phyloP scores from a whole-genome alignment of 2,329 filamentous ascomycete species.

The Curvularia verruculosa region DNA sequence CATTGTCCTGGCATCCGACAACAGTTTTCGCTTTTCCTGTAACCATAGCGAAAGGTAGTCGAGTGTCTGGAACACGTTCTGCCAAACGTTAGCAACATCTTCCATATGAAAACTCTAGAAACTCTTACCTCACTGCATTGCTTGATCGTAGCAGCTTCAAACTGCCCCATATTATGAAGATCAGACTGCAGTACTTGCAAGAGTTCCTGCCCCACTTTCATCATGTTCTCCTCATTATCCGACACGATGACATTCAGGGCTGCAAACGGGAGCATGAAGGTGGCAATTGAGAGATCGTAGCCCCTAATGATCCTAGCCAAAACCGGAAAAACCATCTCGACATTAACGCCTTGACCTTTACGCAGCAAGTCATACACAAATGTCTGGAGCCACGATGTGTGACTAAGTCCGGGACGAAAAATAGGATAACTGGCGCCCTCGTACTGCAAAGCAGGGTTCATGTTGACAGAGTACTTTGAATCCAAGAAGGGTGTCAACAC shows the following conservation, averaged over 20 bases:
- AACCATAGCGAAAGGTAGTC: slow-evolving; percentile 93
- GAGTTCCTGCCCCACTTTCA: slow-evolving; percentile 74
- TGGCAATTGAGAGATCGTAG: slow-evolving; percentile 83
- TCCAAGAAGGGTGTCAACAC: slow-evolving; percentile 86
- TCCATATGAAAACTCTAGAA: neutral
- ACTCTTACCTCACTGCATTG: slow-evolving; percentile 80
- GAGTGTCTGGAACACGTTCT: slow-evolving; percentile 87
- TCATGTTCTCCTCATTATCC: slow-evolving; percentile 67
- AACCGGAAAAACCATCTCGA: slow-evolving; percentile 78
- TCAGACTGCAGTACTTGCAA: slow-evolving; percentile 73
- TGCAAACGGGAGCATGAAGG: slow-evolving; percentile 87
- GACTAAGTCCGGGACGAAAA: slow-evolving; percentile 70
- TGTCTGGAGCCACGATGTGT: slow-evolving; percentile 79
- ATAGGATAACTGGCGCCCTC: slow-evolving; percentile 69
- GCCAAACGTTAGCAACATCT: slow-evolving; percentile 28
- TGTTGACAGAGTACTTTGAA: slow-evolving; percentile 76
- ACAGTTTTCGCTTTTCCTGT: slow-evolving; percentile 70
- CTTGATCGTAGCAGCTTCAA: slow-evolving; percentile 76
- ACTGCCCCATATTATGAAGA: slow-evolving; percentile 59
- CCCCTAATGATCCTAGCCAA: slow-evolving; percentile 81
- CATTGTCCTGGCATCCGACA: slow-evolving; percentile 49
- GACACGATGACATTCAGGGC: slow-evolving; percentile 83
- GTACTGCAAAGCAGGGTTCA: slow-evolving; percentile 38
- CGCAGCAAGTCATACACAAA: slow-evolving; percentile 84
- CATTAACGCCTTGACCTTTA: slow-evolving; percentile 75